phyloP scores from a whole-genome alignment of 2,329 filamentous ascomycete genomes.

The Neofusicoccum cordaticola region DNA sequence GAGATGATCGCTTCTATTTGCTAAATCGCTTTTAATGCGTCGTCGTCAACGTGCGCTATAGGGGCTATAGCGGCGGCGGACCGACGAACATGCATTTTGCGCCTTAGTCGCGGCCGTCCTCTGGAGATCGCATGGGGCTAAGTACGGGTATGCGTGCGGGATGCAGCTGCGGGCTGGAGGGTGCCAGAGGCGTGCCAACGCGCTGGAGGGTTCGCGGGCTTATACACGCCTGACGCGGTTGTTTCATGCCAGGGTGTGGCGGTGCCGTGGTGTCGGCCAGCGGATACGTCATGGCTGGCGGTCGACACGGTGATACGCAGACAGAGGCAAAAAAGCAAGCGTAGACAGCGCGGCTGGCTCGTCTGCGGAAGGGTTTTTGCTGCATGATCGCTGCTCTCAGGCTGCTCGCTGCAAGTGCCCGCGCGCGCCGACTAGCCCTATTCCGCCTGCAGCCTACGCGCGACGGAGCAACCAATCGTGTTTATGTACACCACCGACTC shows the following conservation, averaged over 20 bases:
- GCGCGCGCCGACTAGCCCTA: slow-evolving; percentile 2
- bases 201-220: not conserved
- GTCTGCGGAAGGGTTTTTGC: not conserved
- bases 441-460: not conserved
- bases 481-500: slow-evolving; percentile 7
- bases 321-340: not conserved
- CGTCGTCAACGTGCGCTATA: not conserved
- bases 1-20: not conserved
- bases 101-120: not conserved
- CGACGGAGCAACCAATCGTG: slow-evolving; percentile 8
- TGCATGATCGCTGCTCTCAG: slow-evolving; percentile 8
- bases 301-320: not conserved
- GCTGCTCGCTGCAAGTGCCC: not conserved
- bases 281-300: not conserved
- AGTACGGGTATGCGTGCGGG: not conserved
- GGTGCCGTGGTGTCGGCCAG: not conserved
- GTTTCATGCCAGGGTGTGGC: not conserved
- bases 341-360: not conserved
- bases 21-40: not conserved
- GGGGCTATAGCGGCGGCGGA: not conserved
- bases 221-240: not conserved
- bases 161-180: not conserved
- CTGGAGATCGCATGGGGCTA: not conserved
- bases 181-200: not conserved
- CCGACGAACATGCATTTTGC: not conserved